These are phyloP conservation scores for Macrophomina pseudophaseolina DNA, from an alignment of 2,329 filamentous ascomycete genomes.

Conservation along the genomic window DNA sequence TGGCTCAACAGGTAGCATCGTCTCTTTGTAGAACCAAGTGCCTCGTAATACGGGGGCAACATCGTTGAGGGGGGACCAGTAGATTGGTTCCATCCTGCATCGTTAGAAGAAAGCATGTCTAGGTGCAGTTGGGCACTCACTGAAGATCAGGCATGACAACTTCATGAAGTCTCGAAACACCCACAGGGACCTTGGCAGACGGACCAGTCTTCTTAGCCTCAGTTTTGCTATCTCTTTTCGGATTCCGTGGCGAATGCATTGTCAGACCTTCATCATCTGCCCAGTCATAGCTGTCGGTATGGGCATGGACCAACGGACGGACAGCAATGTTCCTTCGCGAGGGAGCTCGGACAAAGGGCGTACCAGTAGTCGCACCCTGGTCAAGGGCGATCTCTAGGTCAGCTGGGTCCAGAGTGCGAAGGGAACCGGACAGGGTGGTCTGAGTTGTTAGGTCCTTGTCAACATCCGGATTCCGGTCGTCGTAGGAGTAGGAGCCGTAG, in stretches of 20 bases:
- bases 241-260: conserved; percentile 29
- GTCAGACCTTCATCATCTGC: conserved; percentile 42
- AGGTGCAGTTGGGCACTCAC: too few relatives aligned
- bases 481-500: conserved; percentile 18
- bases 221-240: conserved; percentile 35
- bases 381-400: conserved; percentile 33
- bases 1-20: conserved; percentile 87
- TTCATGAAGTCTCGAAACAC: conserved; percentile 85
- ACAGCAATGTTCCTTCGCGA: conserved; percentile 49
- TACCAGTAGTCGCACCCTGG: conserved; percentile 52
- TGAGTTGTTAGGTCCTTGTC: conserved; percentile 32
- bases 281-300: conserved; percentile 56
- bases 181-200: conserved; percentile 74
- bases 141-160: conserved; percentile 72
- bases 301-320: conserved; percentile 35
- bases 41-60: conserved; percentile 80
- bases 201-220: conserved; percentile 42
- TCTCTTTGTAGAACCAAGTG: conserved; percentile 98
- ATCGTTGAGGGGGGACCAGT: conserved; percentile 95
- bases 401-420: conserved; percentile 38
- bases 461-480: conserved; percentile 33
- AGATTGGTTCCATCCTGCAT: conserved; percentile 45
- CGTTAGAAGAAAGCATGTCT: too few relatives aligned
- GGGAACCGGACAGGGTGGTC: conserved; percentile 34
- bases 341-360: conserved; percentile 57